A percentile compares a stretch with the other conserved stretches of the same genome.
These are phyloP conservation scores for Toxoplasma gondii DNA, from an alignment of 169 alveolate genomes.

Conservation along the genomic window DNA sequence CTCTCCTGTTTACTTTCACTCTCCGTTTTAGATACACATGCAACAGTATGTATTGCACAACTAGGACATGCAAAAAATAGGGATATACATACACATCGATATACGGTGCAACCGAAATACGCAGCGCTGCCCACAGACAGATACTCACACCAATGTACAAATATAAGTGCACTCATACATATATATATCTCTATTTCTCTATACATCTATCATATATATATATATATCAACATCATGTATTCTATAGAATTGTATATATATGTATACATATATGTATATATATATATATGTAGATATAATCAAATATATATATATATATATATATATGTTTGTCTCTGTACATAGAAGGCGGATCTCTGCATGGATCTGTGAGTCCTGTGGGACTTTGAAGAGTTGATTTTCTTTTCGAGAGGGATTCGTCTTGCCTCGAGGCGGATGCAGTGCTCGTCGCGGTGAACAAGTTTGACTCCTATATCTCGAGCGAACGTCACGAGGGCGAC, in stretches of 20 bases:
- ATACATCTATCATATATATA: too few species aligned
- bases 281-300: neutral
- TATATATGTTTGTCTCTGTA: neutral
- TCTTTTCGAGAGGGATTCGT: neutral
- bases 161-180: neutral
- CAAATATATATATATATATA: neutral
- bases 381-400: neutral
- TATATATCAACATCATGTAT: too few species aligned
- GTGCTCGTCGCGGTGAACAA: conserved; percentile 88
- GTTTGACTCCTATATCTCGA: conserved; percentile 88
- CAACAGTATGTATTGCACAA: too few species aligned
- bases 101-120: neutral
- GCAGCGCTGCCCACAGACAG: neutral
- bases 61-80: neutral
- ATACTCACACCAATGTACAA: neutral
- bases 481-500: conserved; percentile 97
- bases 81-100: neutral
- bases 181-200: too few species aligned
- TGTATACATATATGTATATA: neutral
- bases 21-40: too few species aligned
- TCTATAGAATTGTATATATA: too few species aligned
- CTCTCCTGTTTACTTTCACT: too few species aligned
- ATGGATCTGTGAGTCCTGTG: neutral
- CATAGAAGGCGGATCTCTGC: neutral
- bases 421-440: conserved; percentile 79